Conservation (phyloP, 331 rosid species). For the Arachis monticola region DNA sequence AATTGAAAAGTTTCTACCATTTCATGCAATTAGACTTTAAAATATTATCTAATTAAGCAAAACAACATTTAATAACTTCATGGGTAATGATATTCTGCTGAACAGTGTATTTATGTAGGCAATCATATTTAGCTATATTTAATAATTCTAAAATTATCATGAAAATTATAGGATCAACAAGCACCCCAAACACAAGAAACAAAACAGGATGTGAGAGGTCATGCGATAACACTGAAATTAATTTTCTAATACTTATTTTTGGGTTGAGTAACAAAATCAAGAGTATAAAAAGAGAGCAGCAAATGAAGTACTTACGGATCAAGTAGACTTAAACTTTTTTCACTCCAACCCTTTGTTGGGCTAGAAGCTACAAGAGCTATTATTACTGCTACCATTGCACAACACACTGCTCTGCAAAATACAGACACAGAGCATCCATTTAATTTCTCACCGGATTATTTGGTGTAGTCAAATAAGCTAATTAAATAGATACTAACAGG, state of each 20-base stretch:
- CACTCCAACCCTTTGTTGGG: constrained; percentile 99
- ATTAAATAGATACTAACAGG: constrained; percentile 63
- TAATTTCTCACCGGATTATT: constrained; percentile 27
- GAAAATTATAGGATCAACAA: constrained; percentile 36
- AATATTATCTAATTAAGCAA: too few relatives aligned
- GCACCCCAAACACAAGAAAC: constrained; percentile 34
- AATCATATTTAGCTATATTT: constrained; percentile 16
- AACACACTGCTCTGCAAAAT: constrained; percentile 74
- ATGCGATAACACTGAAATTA: background rate
- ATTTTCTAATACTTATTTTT: constrained; percentile 8
- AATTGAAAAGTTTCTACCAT: background rate
- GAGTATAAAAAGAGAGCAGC: constrained; percentile 32
- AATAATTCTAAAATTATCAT: constrained; percentile 4
- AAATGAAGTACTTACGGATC: constrained; percentile 79
- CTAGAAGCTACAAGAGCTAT: constrained; percentile 95
- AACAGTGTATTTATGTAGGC: constrained; percentile 16
- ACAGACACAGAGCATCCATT: constrained; percentile 37
- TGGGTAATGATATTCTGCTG: constrained; percentile 3
- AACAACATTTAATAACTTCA: background rate
- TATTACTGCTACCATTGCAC: constrained; percentile 75
- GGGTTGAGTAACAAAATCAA: constrained; percentile 13
- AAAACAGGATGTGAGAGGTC: background rate
- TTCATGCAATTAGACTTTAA: too few relatives aligned
- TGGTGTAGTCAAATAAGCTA: constrained; percentile 28
- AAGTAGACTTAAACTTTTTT: constrained; percentile 93